These are phyloP conservation scores for Aspergillus thermomutatus DNA, from an alignment of 2,329 filamentous ascomycete genomes.

Conservation along the genomic window DNA sequence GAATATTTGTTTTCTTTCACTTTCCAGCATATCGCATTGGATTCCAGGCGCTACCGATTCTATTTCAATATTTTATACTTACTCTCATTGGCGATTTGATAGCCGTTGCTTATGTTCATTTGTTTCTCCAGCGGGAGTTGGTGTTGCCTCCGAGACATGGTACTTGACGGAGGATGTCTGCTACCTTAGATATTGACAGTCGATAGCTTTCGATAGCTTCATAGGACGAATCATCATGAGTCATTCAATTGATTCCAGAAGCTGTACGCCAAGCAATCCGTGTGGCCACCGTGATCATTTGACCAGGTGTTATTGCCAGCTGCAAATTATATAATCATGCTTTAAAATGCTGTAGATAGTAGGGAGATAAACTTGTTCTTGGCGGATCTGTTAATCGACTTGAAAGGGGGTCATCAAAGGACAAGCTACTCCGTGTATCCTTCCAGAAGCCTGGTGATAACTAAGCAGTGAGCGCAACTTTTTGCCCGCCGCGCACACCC, in stretches of 20 bases:
- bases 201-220: not conserved
- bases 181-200: conserved; percentile 11
- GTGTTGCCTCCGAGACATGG: conserved; percentile 22
- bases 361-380: not conserved
- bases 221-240: not conserved
- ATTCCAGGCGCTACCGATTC: conserved; percentile 26
- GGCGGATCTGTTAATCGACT: not conserved
- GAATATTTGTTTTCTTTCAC: conserved; percentile 6
- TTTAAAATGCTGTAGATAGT: not conserved
- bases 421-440: not conserved
- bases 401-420: not conserved
- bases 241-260: not conserved
- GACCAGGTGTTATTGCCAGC: not conserved
- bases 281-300: not conserved
- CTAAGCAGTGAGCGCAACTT: conserved; percentile 18
- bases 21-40: conserved; percentile 28
- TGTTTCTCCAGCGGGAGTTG: conserved; percentile 33
- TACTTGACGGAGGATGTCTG: conserved; percentile 11
- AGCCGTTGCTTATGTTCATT: conserved; percentile 12
- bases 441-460: conserved; percentile 7
- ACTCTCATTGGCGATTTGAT: conserved; percentile 15
- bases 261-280: not conserved
- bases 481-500: conserved; percentile 15
- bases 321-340: not conserved
- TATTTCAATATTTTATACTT: conserved; percentile 13